Evolutionary conservation across 2,329 filamentous ascomycete species (phyloP).

Genomic region (Diaporthe sp.): DNA sequence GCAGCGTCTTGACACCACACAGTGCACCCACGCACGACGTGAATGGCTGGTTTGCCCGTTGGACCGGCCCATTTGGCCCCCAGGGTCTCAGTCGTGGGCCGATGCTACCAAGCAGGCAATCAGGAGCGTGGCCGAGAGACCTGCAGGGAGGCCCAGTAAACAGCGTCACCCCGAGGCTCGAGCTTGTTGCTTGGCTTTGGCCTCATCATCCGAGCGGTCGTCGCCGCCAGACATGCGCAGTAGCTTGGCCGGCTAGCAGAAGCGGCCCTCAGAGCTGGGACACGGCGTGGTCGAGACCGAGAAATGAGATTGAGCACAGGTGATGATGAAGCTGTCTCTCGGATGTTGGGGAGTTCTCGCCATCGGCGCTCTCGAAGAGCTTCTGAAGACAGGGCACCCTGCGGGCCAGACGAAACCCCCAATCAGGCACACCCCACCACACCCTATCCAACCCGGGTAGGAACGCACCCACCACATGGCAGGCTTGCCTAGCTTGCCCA

Average conservation of each 20-base stretch:
- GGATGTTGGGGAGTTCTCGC: not conserved
- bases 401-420: not conserved
- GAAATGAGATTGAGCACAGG: not conserved
- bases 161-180: not conserved
- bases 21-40: not conserved
- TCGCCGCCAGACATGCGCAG: slow-evolving; percentile 3
- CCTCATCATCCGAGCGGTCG: not conserved
- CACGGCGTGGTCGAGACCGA: not conserved
- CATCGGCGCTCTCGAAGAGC: not conserved
- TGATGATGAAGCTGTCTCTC: not conserved
- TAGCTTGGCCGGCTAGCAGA: not conserved
- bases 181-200: slow-evolving; percentile 1
- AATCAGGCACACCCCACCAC: slow-evolving; percentile 4
- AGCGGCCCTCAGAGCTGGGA: slow-evolving; percentile 14
- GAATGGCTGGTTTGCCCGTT: slow-evolving; percentile 24
- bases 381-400: not conserved
- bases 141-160: slow-evolving; percentile 13
- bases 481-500: not conserved
- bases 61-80: not conserved
- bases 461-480: slow-evolving; percentile 10
- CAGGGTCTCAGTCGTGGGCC: slow-evolving; percentile 22
- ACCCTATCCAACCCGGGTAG: not conserved
- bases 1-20: slow-evolving; percentile 1
- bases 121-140: slow-evolving; percentile 20
- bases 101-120: slow-evolving; percentile 24